phyloP scores from a whole-genome alignment of 257 asterid genomes.

The Capsicum baccatum region DNA sequence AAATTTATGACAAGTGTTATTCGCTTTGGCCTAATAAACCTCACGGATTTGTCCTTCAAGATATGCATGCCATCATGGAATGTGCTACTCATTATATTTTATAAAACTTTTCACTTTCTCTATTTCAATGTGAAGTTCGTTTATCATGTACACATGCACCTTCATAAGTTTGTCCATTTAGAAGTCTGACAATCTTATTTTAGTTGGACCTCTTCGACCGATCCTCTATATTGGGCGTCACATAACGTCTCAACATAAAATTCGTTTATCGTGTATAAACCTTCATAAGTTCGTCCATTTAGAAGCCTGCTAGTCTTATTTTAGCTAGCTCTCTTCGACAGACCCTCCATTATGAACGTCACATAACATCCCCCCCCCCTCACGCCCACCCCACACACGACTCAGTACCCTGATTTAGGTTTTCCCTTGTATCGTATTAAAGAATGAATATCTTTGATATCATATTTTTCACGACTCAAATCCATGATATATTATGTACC shows the following conservation, averaged over 20 bases:
- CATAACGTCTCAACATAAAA: too few relatives aligned
- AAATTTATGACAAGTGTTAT: neutral
- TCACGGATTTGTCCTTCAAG: neutral
- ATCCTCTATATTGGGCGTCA: too few relatives aligned
- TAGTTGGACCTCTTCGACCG: neutral
- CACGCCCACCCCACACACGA: neutral
- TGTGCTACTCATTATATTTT: neutral
- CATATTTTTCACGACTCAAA: neutral
- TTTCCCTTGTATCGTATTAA: neutral
- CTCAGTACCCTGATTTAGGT: neutral
- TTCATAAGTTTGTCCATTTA: neutral
- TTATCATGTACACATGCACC: neutral
- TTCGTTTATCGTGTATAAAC: too few relatives aligned
- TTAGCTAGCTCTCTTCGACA: neutral
- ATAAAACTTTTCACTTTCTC: too few relatives aligned
- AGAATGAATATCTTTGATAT: fast-evolving
- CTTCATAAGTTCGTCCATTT: neutral
- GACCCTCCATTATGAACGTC: neutral
- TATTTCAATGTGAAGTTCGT: neutral
- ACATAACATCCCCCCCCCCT: neutral
- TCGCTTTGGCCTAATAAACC: neutral
- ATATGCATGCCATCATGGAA: too few relatives aligned
- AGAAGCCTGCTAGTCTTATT: neutral
- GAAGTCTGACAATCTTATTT: neutral
- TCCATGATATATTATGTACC: neutral